A percentile compares a stretch with the other conserved stretches of the same genome.
Conservation (phyloP, 768 basidiomycete species). For the Pleurotus pulmonarius region DNA sequence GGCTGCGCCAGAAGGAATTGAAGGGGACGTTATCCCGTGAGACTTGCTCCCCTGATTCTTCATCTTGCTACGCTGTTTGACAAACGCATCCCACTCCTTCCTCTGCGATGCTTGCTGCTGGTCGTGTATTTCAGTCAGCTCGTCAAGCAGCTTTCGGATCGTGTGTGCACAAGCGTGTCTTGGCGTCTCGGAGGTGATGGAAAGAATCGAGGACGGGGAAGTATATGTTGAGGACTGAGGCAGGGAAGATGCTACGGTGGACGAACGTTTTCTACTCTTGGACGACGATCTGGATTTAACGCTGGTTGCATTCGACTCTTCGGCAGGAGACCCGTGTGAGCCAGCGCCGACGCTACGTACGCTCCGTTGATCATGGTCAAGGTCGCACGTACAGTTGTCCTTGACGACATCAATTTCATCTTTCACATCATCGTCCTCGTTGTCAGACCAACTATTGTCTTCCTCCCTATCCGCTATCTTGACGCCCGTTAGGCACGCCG, state of each 20-base stretch:
- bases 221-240: constrained; percentile 17
- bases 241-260: constrained; percentile 23
- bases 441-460: constrained; percentile 73
- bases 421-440: constrained; percentile 41
- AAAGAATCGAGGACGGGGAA: constrained; percentile 51
- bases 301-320: constrained; percentile 10
- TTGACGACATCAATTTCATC: constrained; percentile 43
- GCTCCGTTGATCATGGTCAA: constrained; percentile 22
- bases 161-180: constrained; percentile 74
- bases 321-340: constrained; percentile 4
- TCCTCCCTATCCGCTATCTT: constrained; percentile 84
- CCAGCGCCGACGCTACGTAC: constrained; percentile 11
- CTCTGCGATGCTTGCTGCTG: constrained; percentile 62
- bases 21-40: constrained; percentile 15
- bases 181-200: constrained; percentile 59
- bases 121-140: constrained; percentile 83
- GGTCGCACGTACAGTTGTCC: constrained; percentile 41
- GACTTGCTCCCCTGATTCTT: constrained; percentile 28
- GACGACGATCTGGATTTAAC: constrained; percentile 36
- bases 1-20: constrained; percentile 38
- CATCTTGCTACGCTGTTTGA: constrained; percentile 60
- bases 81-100: constrained; percentile 87
- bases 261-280: constrained; percentile 44
- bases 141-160: constrained; percentile 66
- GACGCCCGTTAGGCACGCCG: constrained; percentile 82